Evolutionary conservation across 768 basidiomycete genomes (phyloP).

Genomic region (Calocybe cyanea): DNA sequence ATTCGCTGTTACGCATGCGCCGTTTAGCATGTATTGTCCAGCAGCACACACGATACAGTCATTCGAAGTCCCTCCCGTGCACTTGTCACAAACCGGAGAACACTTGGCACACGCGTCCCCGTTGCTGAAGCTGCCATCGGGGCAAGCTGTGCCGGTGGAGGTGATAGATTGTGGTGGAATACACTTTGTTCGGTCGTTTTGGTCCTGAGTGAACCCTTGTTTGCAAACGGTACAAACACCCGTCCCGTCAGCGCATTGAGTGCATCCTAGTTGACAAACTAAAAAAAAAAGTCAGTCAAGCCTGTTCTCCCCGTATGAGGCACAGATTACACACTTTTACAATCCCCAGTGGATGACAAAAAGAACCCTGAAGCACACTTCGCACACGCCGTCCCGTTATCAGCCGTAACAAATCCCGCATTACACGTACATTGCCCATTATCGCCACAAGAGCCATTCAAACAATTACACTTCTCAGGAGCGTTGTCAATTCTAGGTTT

Average conservation of each 20-base stretch:
- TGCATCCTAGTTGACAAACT: constrained; percentile 67
- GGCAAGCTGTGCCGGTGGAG: constrained; percentile 54
- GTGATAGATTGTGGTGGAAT: constrained; percentile 48
- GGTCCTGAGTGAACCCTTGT: constrained; percentile 59
- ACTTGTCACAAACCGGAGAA: constrained; percentile 62
- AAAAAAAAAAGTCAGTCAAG: background rate
- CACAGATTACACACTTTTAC: constrained; percentile 42
- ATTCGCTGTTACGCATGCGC: constrained; percentile 63
- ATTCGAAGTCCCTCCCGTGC: constrained; percentile 57
- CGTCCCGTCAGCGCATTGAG: constrained; percentile 55
- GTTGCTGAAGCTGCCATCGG: constrained; percentile 57
- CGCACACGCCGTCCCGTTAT: constrained; percentile 64
- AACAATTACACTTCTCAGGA: constrained; percentile 69
- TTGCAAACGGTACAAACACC: constrained; percentile 72
- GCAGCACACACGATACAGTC: constrained; percentile 67
- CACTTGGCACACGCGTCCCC: constrained; percentile 54
- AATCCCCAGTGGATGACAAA: constrained; percentile 51
- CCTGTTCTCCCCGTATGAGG: background rate
- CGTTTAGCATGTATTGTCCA: constrained; percentile 58
- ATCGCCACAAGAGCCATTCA: constrained; percentile 70
- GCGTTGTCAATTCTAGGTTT: constrained; percentile 38
- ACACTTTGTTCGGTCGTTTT: constrained; percentile 64
- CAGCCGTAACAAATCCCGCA: constrained; percentile 53
- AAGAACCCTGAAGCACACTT: constrained; percentile 66
- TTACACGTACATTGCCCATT: constrained; percentile 66